Base-by-base conservation (phyloP, 352 stramenopile species). In the Pythium phragmitis region DNA sequence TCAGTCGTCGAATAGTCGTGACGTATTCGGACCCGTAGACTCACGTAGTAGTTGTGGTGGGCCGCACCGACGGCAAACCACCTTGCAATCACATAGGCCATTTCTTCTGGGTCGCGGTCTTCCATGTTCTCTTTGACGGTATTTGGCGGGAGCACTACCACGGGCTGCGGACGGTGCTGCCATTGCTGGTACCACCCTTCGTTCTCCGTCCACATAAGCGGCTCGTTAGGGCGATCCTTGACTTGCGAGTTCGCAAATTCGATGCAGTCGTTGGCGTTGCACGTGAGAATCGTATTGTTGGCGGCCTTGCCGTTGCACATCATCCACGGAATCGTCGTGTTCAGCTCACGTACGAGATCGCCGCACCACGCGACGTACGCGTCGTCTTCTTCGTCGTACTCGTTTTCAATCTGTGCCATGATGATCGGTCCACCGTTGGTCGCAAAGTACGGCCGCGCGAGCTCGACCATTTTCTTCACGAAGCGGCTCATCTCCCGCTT, bases 201-300 rank as follows among this genome's bases (percentile, higher is more conserved):
- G 41, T 91, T 75, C 57, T 91, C 82, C 8, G 83, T 90, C 82
- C 82, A 92, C n/a, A 90, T 71, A 16, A 92, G 72, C 17, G 82
- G 82, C 48, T 85, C 68, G 0, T 53, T 67, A 0, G 79, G 76
- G 0, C 70, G 75, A 3, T 79, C 60, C 19, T 75, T 68, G n/a
- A 72, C 70, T 14, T 84, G 73, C 3, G 76, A 77, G 4, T 61
- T 39, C 0, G 80, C 80, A 60, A 92, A 90, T 19, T 81, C 68
- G 8, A 89, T 70, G 30, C 82, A 92, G 51, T 92, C 80, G 56
- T 89, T 75, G 41, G 43, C 77, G 46, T 89, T 89, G 55, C 82
- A 91, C 30, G 79, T 77, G 12, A 87, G 57, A 11, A 91, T 88
- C 2, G 82, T 91, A 53, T 91, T 88, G 21, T 74, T 60, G 7